These are phyloP conservation scores for Russula dissimulans DNA, from an alignment of 768 basidiomycete species.

Conservation along the genomic window DNA sequence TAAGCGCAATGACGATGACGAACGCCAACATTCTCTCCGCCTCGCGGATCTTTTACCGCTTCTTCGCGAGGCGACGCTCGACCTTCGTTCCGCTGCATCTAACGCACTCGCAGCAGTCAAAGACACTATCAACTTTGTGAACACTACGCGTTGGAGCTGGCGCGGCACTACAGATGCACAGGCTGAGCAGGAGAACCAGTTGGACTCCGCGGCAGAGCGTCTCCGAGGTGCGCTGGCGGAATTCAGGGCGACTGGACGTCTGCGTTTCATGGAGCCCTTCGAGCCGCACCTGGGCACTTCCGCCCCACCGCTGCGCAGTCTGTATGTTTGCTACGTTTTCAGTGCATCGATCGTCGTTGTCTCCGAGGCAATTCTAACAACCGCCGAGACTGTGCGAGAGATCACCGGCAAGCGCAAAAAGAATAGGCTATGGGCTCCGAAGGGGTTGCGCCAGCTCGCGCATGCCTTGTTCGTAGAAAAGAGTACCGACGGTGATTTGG, in stretches of 20 bases:
- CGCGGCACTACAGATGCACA: slow-evolving; percentile 17
- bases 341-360: slow-evolving; percentile 35
- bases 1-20: slow-evolving; percentile 22
- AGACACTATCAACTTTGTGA: slow-evolving; percentile 26
- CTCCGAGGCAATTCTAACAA: slow-evolving; percentile 28
- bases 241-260: slow-evolving; percentile 29
- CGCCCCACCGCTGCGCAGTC: slow-evolving; percentile 29
- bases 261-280: slow-evolving; percentile 37
- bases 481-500: slow-evolving; percentile 21
- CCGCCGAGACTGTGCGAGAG: slow-evolving; percentile 31
- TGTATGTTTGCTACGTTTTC: slow-evolving; percentile 45
- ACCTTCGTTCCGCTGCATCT: slow-evolving; percentile 28
- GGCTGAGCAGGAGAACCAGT: slow-evolving; percentile 15
- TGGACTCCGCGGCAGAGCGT: slow-evolving; percentile 24
- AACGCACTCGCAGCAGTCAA: slow-evolving; percentile 24
- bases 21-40: slow-evolving; percentile 26
- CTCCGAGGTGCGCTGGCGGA: slow-evolving; percentile 25
- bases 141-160: slow-evolving; percentile 28
- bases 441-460: slow-evolving; percentile 30
- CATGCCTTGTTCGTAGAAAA: slow-evolving; percentile 25
- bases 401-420: slow-evolving; percentile 31
- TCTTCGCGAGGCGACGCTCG: slow-evolving; percentile 28
- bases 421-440: slow-evolving; percentile 43
- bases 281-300: slow-evolving; percentile 26
- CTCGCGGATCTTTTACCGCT: slow-evolving; percentile 30